Base-by-base conservation (phyloP, 140 eudicot genomes). In the Erigeron philadelphicus region DNA sequence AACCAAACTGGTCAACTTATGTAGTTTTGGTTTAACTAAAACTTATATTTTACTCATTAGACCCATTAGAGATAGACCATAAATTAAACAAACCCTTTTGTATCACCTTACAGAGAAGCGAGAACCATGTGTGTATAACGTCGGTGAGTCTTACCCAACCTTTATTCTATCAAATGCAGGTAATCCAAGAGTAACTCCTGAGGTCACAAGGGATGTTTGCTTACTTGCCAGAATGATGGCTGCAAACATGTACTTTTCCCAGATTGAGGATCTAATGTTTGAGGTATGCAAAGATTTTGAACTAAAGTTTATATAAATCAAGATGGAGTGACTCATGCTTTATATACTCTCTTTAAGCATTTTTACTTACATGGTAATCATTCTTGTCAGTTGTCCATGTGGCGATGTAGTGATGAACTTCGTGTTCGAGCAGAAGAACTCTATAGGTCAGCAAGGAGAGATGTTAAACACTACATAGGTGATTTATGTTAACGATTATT, bases 151-250 rank as follows among this genome's bases (percentile, higher is more conserved):
- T 48, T 66, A 2, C 50, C 10, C 61, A 62, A 40, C 5, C 0
- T 44, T 43, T 40, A 41, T 25, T 6, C 78, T 47, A 31, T 19
- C 6, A 60, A 66, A 31, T 79, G 72, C 79, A 92, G 98, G 98
- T 64, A 92, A 92, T 76, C 98, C 96, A 15, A 88, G 98, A 76
- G 98, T 92, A 55, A 92, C 96, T 49, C 98, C 98, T 72, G 98
- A 92, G 81, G 98, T 92, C 18, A 92, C 98, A 44, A 80, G 98
- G 74, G 98, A 92, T 74, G 98, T 92, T 0, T 92, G 98, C 84
- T 84, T 92, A 76, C 81, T 92, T 81, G 96, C 98, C 5, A 80
- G 98, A 75, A 88, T 88, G 98, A 92, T 92, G 96, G 95, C 96
- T 75, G 96, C 96, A 77, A 92, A 92, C 76, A 77, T 84, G 79